Evolutionary conservation across 2,329 filamentous ascomycete species (phyloP), one percentile per base, ranked within the genome.

Genomic region (Sporothrix mexicana): DNA sequence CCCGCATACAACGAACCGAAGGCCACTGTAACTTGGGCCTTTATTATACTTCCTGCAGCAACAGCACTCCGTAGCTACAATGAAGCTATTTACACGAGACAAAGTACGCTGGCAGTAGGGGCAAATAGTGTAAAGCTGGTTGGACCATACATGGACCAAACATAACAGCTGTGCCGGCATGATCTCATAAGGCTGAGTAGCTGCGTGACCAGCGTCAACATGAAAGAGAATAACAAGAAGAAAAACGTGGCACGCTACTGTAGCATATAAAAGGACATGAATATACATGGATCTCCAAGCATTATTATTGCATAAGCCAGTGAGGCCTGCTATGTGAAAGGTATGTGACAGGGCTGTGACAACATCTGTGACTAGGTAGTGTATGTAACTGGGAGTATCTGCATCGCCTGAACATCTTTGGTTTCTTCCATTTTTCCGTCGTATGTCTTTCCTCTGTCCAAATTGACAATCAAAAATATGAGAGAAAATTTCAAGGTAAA

Each of bases 1-100:
- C 61, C 61, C 61, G 61, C 61, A 64, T 20, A 15, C 41, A 64
- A 47, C 41, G 17, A 45, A 41, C 61, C 61, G 41, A 64, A 4
- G n/a, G 41, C 41, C 41, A n/a, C 30, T 47, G 61, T 20, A 64
- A 20, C 59, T 20, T n/a, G 9, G 20, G 36, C 30, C 20, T 53
- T 45, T 43, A 25, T 7, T n/a, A 13, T 41, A 41, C 59, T 36
- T 2, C 30, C 30, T 30, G 5, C 30, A 30, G 30, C 30, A 30
- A 30, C 30, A n/a, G n/a, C n/a, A n/a, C n/a, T n/a, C n/a, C 7
- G 2, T 36, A 36, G 30, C 30, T 36, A 2, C 5, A 36, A 36
- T 36, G 30, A 36, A 36, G 3, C 2, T 36, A 36, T 36, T 36
- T 36, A 36, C 30, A 36, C 30, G 7, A 36, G 30, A 36, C 30